These are phyloP conservation scores for Epichloe hybrida DNA, from an alignment of 2,329 filamentous ascomycete genomes.

Conservation along the genomic window DNA sequence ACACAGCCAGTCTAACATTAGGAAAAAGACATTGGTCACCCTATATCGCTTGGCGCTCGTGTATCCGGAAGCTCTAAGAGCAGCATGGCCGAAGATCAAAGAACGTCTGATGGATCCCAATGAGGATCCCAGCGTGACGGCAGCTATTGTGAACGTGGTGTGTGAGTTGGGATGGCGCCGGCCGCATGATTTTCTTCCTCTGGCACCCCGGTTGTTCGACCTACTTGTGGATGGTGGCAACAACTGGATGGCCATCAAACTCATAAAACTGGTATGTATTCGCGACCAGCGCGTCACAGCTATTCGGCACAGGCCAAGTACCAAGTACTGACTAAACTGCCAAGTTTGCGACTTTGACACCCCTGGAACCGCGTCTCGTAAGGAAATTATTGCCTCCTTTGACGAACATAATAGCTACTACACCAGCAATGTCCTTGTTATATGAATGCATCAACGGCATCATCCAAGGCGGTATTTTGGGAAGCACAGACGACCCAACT, in stretches of 20 bases:
- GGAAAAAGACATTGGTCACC: slow-evolving; percentile 94
- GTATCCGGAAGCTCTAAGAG: slow-evolving; percentile 86
- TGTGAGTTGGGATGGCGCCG: slow-evolving; percentile 92
- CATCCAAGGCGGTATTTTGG: slow-evolving; percentile 88
- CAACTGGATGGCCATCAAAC: slow-evolving; percentile 99
- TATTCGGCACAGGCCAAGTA: background rate
- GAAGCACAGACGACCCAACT: slow-evolving; percentile 62
- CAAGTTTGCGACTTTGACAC: slow-evolving; percentile 87
- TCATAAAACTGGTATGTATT: slow-evolving; percentile 74
- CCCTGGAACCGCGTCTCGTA: slow-evolving; percentile 78
- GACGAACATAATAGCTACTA: slow-evolving; percentile 86
- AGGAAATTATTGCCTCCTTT: slow-evolving; percentile 84
- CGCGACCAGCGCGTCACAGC: background rate
- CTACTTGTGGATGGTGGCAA: slow-evolving; percentile 83
- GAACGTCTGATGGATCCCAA: slow-evolving; percentile 80
- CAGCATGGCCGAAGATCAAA: slow-evolving; percentile 96
- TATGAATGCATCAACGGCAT: slow-evolving; percentile 99
- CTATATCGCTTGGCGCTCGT: slow-evolving; percentile 86
- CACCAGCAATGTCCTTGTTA: slow-evolving; percentile 90
- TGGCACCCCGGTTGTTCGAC: slow-evolving; percentile 86
- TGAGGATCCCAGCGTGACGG: slow-evolving; percentile 86
- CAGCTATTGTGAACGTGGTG: slow-evolving; percentile 91
- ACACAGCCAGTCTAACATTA: slow-evolving; percentile 71
- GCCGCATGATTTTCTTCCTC: slow-evolving; percentile 82
- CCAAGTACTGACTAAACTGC: slow-evolving; percentile 10